Conservation (phyloP, 768 basidiomycete species). For the Glaciozyma antarctica region DNA sequence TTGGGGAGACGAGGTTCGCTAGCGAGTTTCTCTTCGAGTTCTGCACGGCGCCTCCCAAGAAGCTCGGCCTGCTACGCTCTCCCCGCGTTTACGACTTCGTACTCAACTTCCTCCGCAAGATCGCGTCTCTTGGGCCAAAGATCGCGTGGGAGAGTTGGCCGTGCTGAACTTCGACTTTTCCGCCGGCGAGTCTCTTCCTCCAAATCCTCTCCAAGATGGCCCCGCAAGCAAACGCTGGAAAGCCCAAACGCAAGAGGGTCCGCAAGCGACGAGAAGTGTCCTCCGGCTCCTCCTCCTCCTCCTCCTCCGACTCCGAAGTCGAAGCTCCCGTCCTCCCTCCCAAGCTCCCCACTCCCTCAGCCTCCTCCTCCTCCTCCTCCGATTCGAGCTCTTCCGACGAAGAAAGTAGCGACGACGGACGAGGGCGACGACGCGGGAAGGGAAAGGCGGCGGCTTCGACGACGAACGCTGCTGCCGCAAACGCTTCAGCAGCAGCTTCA, state of each 20-base stretch:
- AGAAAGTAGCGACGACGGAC: slow-evolving; percentile 4
- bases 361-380: background rate
- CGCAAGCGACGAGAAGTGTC: slow-evolving; percentile 17
- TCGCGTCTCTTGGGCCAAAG: no score
- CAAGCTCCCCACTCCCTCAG: background rate
- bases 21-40: no score
- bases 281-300: slow-evolving; percentile 1
- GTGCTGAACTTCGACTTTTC: background rate
- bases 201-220: slow-evolving; percentile 14
- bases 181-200: background rate
- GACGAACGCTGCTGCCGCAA: background rate
- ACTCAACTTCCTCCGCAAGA: no score
- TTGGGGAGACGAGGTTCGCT: no score
- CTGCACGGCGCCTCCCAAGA: no score
- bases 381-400: slow-evolving; percentile 10
- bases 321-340: slow-evolving; percentile 2
- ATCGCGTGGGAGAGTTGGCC: no score
- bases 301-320: background rate
- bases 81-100: background rate
- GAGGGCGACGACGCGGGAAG: background rate
- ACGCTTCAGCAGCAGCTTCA: slow-evolving; percentile 8
- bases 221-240: slow-evolving; percentile 16
- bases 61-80: no score
- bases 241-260: slow-evolving; percentile 30
- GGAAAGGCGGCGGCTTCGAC: background rate